Conservation (phyloP, 2,329 filamentous ascomycete species). For the Septoria petroselini region DNA sequence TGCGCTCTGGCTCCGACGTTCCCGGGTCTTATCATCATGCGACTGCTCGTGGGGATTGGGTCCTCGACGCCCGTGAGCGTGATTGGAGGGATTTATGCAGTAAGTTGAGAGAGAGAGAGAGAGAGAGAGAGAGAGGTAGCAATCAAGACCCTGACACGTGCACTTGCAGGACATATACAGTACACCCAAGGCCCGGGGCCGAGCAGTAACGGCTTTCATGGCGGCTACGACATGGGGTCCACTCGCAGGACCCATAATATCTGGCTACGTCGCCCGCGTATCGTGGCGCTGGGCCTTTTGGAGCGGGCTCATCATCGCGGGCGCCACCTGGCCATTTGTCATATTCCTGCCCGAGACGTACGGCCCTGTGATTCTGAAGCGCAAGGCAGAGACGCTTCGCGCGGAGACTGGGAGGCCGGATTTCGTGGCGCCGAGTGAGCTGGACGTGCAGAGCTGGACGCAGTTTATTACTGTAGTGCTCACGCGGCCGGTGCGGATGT, state of each 20-base stretch:
- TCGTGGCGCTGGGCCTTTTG: conserved; percentile 71
- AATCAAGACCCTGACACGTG: neutral
- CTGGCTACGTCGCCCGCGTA: conserved; percentile 59
- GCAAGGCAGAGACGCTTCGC: conserved; percentile 57
- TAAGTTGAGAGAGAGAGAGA: no score
- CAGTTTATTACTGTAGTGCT: conserved; percentile 68
- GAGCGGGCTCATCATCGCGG: conserved; percentile 67
- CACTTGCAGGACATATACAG: conserved; percentile 55
- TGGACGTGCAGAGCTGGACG: conserved; percentile 55
- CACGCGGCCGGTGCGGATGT: conserved; percentile 69
- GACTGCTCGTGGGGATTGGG: conserved; percentile 45
- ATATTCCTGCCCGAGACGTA: conserved; percentile 58
- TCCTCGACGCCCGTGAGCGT: conserved; percentile 56
- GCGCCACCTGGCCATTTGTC: conserved; percentile 57
- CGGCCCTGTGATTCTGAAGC: conserved; percentile 44
- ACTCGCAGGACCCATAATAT: conserved; percentile 63
- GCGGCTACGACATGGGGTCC: conserved; percentile 64
- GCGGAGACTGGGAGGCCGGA: conserved; percentile 52
- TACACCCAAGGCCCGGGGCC: conserved; percentile 54
- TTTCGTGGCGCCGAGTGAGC: conserved; percentile 60
- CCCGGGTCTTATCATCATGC: conserved; percentile 45
- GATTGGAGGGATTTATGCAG: conserved; percentile 59
- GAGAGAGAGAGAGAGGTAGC: no score
- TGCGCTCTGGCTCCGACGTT: conserved; percentile 47
- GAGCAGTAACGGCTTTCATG: conserved; percentile 64